Evolutionary conservation across 2,329 filamentous ascomycete genomes (phyloP), one percentile per base, ranked within the genome.

Genomic region (Dactylellina leptospora): DNA sequence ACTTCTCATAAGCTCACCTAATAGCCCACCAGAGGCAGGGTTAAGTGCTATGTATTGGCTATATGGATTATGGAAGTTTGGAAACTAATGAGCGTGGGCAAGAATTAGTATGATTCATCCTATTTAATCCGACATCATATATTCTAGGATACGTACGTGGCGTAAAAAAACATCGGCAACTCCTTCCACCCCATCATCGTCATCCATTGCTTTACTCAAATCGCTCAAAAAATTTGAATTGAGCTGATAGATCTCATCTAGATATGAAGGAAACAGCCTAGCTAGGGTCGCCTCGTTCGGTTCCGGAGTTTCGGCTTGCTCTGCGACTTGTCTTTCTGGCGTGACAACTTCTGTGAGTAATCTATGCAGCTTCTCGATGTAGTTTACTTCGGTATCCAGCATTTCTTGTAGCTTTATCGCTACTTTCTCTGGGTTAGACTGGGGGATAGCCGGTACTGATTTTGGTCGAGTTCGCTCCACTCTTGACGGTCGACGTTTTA

Each of bases 31-130:
- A 8, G 60, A 73, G 11, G 69, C 69, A 27, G 69, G 69, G 27
- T 73, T 73, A n/a, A 73, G 33, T 9, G 60, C 69, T 80, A 99
- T 95, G 79, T 97, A 99, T 75, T 96, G 89, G 75, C 92, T 89
- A 79, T 99, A 99, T 77, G 91, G 92, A 68, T 92, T 87, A 23
- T 91, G 90, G 78, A 99, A 97, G 75, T 89, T 88, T 4, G 95
- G 95, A 75, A 99, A 95, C 91, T 74, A 69, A 8, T n/a, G n/a
- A n/a, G n/a, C n/a, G n/a, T n/a, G n/a, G n/a, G n/a, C n/a, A n/a
- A n/a, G n/a, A n/a, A n/a, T n/a, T n/a, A n/a, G n/a, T n/a, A n/a
- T n/a, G n/a, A n/a, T n/a, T n/a, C n/a, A n/a, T n/a, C n/a, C n/a
- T n/a, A n/a, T n/a, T n/a, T n/a, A n/a, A n/a, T n/a, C 20, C 6